Conservation (phyloP, 129 eudicot genomes). For the Centaurea solstitialis region DNA sequence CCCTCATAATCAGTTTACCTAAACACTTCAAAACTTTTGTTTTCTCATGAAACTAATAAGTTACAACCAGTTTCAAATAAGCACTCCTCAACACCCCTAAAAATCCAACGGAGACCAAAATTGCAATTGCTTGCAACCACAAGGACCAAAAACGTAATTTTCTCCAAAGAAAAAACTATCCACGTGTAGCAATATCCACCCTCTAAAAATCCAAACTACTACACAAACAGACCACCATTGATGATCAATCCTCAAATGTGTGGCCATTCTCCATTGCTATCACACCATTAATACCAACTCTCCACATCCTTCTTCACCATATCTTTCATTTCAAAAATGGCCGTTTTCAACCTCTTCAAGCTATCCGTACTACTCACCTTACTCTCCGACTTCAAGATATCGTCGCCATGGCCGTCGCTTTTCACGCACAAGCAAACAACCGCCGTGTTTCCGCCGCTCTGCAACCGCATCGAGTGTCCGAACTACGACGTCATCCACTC, state of each 20-base stretch:
- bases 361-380: slow-evolving; percentile 55
- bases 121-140: background rate
- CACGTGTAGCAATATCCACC: slow-evolving; percentile 19
- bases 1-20: too few species aligned
- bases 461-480: slow-evolving; percentile 92
- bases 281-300: slow-evolving; percentile 6
- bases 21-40: too few species aligned
- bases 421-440: slow-evolving; percentile 8
- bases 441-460: slow-evolving; percentile 46
- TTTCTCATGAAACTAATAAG: too few species aligned
- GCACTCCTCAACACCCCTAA: too few species aligned
- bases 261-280: background rate
- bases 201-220: background rate
- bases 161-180: background rate
- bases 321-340: slow-evolving; percentile 33
- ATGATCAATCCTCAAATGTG: slow-evolving; percentile 14
- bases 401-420: slow-evolving; percentile 35
- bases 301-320: background rate
- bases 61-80: too few species aligned
- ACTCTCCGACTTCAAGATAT: slow-evolving; percentile 45
- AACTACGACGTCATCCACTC: slow-evolving; percentile 57
- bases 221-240: slow-evolving; percentile 1
- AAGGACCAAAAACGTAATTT: too few species aligned
- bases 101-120: too few species aligned
- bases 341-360: slow-evolving; percentile 43